phyloP scores from a whole-genome alignment of 2,329 filamentous ascomycete species.

The Eutypa lata region DNA sequence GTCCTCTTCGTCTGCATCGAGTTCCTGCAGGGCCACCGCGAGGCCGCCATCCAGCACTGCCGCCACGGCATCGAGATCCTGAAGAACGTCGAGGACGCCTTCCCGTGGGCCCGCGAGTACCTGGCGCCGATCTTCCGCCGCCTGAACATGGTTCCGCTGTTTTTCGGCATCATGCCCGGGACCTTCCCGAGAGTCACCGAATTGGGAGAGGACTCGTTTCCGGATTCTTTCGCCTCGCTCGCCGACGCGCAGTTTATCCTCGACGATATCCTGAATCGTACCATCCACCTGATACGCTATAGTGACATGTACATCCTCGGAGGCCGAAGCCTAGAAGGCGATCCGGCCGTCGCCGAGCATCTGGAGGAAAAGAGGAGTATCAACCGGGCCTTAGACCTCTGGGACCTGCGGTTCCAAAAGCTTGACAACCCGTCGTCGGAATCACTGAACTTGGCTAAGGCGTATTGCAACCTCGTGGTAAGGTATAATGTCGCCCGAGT shows the following conservation, averaged over 20 bases:
- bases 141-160: conserved; percentile 36
- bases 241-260: conserved; percentile 29
- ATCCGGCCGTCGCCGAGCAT: conserved; percentile 12
- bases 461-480: conserved; percentile 23
- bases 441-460: neutral
- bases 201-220: conserved; percentile 17
- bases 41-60: conserved; percentile 34
- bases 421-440: conserved; percentile 4
- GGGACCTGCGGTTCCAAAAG: conserved; percentile 25
- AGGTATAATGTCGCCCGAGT: conserved; percentile 30
- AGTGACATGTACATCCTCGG: conserved; percentile 26
- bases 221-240: conserved; percentile 15
- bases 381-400: conserved; percentile 21
- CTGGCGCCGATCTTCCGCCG: conserved; percentile 36
- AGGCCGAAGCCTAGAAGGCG: conserved; percentile 3
- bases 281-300: conserved; percentile 27
- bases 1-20: conserved; percentile 43
- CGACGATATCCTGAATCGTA: conserved; percentile 24
- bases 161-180: conserved; percentile 27
- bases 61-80: conserved; percentile 36
- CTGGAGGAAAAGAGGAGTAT: conserved; percentile 20
- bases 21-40: conserved; percentile 34
- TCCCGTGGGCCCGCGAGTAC: conserved; percentile 28
- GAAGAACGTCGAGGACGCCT: conserved; percentile 21
- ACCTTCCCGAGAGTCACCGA: conserved; percentile 23